Evolutionary conservation across 2,329 filamentous ascomycete genomes (phyloP).

Genomic region (Fusarium sp.): DNA sequence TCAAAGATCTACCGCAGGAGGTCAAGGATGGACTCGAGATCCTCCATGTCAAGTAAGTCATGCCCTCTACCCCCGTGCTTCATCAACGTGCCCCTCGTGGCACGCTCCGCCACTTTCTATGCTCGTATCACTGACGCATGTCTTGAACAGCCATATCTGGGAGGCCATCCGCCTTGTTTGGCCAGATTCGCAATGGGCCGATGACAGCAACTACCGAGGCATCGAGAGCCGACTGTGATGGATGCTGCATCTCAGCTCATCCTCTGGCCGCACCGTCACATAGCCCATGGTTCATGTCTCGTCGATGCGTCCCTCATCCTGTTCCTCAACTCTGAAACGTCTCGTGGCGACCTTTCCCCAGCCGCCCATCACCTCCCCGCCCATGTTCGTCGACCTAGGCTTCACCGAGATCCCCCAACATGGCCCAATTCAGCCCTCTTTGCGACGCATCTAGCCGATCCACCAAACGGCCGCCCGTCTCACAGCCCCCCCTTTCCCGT

Average conservation of each 20-base stretch:
- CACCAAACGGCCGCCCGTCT: slow-evolving; percentile 34
- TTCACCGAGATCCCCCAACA: slow-evolving; percentile 23
- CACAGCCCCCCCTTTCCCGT: slow-evolving; percentile 33
- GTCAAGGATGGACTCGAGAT: slow-evolving; percentile 90
- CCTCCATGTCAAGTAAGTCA: slow-evolving; percentile 83
- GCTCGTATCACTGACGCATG: slow-evolving; percentile 46
- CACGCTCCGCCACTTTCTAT: slow-evolving; percentile 34
- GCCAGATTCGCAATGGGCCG: slow-evolving; percentile 89
- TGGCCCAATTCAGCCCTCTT: slow-evolving; percentile 45
- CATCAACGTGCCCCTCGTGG: slow-evolving; percentile 19
- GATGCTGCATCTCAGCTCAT: not conserved
- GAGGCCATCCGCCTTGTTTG: slow-evolving; percentile 92
- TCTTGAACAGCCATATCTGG: slow-evolving; percentile 81
- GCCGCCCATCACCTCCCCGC: slow-evolving; percentile 3
- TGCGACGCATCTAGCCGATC: slow-evolving; percentile 44
- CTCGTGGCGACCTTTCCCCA: slow-evolving; percentile 21
- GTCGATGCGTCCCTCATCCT: slow-evolving; percentile 13
- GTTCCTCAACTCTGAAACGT: slow-evolving; percentile 38
- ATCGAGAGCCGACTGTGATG: slow-evolving; percentile 83
- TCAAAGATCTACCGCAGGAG: slow-evolving; percentile 89
- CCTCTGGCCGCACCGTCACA: slow-evolving; percentile 4
- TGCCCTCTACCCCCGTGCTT: slow-evolving; percentile 56
- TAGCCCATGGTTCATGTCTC: slow-evolving; percentile 24
- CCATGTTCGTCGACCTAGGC: not conserved
- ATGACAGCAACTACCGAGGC: slow-evolving; percentile 73